Conservation (phyloP, 1,284 basidiomycete species). For the Schizophyllum commune region DNA sequence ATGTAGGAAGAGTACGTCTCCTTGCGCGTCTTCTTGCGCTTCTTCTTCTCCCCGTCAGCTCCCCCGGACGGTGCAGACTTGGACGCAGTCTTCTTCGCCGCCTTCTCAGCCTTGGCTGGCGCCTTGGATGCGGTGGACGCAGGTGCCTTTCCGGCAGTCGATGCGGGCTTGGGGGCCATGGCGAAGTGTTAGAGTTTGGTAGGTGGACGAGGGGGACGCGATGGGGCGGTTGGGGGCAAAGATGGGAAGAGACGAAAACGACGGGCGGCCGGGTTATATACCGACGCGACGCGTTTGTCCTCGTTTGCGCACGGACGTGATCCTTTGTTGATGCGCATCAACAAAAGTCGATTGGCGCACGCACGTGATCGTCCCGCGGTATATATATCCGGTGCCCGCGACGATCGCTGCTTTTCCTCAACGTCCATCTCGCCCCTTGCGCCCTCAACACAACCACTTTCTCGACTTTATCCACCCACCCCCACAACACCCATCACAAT, state of each 20-base stretch:
- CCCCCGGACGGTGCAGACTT: slow-evolving; percentile 39
- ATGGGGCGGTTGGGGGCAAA: not conserved
- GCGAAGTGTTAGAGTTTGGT: not conserved
- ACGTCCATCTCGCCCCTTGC: slow-evolving; percentile 9
- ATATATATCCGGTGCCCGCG: not conserved
- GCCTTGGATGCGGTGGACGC: slow-evolving; percentile 48
- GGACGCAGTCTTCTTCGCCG: slow-evolving; percentile 30
- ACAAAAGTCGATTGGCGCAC: slow-evolving; percentile 18
- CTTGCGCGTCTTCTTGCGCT: slow-evolving; percentile 79
- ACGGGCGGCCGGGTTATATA: not conserved
- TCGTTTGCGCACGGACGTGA: slow-evolving; percentile 13
- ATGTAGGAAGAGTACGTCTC: slow-evolving; percentile 90
- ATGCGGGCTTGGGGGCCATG: slow-evolving; percentile 55
- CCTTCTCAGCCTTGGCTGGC: slow-evolving; percentile 48
- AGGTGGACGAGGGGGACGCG: not conserved
- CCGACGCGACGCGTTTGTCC: slow-evolving; percentile 1
- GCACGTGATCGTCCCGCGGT: not conserved
- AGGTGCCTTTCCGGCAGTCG: slow-evolving; percentile 73
- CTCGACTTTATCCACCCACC: slow-evolving; percentile 11
- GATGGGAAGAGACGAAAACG: not conserved
- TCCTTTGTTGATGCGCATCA: slow-evolving; percentile 23
- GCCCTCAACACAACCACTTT: slow-evolving; percentile 7
- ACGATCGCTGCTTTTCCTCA: slow-evolving; percentile 1
- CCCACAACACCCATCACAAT: slow-evolving; percentile 21
- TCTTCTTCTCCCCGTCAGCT: slow-evolving; percentile 73